phyloP scores from a whole-genome alignment of 495 filamentous ascomycete genomes.

The Tuber umbilicatum region DNA sequence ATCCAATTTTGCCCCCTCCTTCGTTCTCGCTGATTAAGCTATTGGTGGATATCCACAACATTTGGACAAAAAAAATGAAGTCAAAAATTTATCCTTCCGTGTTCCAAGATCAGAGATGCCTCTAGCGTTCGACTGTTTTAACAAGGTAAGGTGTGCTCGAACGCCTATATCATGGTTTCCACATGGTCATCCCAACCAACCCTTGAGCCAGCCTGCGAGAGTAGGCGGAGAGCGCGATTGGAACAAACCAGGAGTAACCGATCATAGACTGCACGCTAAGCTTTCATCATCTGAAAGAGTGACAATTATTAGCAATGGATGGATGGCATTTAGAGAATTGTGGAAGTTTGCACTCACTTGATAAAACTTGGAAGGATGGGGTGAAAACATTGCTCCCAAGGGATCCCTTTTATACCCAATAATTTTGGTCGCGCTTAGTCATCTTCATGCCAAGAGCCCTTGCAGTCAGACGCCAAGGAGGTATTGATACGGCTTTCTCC shows the following conservation, averaged over 20 bases:
- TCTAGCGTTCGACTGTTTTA: conserved; percentile 87
- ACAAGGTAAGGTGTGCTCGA: conserved; percentile 97
- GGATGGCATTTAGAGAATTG: not conserved
- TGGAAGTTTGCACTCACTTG: conserved; percentile 57
- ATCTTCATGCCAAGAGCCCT: conserved; percentile 4
- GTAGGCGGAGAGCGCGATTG: conserved; percentile 60
- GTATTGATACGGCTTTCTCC: not conserved
- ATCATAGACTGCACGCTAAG: conserved; percentile 90
- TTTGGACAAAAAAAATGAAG: not conserved
- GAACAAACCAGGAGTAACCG: conserved; percentile 54
- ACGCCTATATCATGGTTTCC: conserved; percentile 92
- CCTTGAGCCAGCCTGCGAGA: conserved; percentile 76
- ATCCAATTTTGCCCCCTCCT: not conserved
- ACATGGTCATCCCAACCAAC: conserved; percentile 60
- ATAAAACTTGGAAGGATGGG: conserved; percentile 98
- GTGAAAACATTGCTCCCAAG: conserved; percentile 49
- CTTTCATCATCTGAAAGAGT: conserved; percentile 89
- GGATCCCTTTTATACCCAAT: conserved; percentile 10
- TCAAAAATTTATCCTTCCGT: conserved; percentile 46
- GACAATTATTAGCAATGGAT: conserved; percentile 45
- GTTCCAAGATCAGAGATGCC: conserved; percentile 84
- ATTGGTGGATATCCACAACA: not conserved
- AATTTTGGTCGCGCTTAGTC: conserved; percentile 14
- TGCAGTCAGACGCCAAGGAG: not conserved
- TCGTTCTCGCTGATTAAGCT: not conserved